Evolutionary conservation across 2,329 filamentous ascomycete genomes (phyloP), one percentile per base, ranked within the genome.

Genomic region (Claviceps monticola): DNA sequence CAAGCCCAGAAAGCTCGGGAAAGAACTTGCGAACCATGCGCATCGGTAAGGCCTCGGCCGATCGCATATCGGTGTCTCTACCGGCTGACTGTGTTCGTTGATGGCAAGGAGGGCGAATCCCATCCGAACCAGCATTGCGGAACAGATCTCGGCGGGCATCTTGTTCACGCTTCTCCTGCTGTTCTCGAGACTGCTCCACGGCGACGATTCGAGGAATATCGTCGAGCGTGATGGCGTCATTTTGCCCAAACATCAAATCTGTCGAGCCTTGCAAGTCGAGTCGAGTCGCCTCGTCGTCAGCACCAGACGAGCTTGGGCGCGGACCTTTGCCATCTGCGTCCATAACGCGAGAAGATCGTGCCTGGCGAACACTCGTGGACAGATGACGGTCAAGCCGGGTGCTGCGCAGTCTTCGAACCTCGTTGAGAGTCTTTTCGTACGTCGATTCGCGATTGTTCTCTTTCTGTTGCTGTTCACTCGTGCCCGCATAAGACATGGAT

Each of bases 171-270:
- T 86, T 84, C 55, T 83, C 85, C 62, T 88, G 88, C 64, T 95
- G 88, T 64, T 97, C 91, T 59, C 89, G 84, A 23, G 91, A 90
- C 68, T 97, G 91, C 66, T 97, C 90, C 14, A 93, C 88, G 37
- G 93, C 93, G 43, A 96, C 90, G 61, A 98, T 95, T 56, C 93
- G 80, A 8, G 93, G 89, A 59, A 98, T 97, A 62, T 98, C 93
- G 62, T 98, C 93, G 52, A 98, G 72, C 0, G 91, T 96, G 55
- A 98, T 79, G 23, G 88, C 88, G 67, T 97, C 90, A 62, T 91
- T 86, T 58, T 89, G 83, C 38, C 88, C 88, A 62, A 98, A 89
- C 62, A 90, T 91, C 59, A 90, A 76, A 60, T 91, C 88, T 16
- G 85, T 83, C 36, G 83, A 78, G 19, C 80, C 76, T 52, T 69